A percentile compares a stretch with the other conserved stretches of the same genome.
Conservation (phyloP, 441 rosid species). For the Dalechampia spathulata region DNA sequence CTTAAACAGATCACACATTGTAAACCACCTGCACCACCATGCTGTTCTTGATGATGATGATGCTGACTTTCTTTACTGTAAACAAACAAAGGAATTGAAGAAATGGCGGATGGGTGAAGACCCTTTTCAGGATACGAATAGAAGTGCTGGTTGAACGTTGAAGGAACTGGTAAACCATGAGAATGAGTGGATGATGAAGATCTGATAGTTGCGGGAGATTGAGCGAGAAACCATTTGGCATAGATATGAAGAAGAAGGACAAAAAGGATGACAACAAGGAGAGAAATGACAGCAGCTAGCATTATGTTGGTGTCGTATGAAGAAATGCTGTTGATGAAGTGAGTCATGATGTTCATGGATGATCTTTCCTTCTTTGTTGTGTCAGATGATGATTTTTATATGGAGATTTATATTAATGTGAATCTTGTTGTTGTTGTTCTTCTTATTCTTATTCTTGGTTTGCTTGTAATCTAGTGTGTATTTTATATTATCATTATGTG, state of each 20-base stretch:
- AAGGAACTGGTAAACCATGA: conserved; percentile 21
- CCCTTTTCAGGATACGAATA: conserved; percentile 35
- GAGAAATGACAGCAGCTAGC: conserved; percentile 59
- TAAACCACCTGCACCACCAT: conserved; percentile 18
- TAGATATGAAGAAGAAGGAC: conserved; percentile 78
- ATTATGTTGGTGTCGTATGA: conserved; percentile 60
- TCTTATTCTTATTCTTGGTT: too few species aligned
- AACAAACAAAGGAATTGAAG: conserved; percentile 65
- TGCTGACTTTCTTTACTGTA: too few species aligned
- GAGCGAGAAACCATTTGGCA: conserved; percentile 62
- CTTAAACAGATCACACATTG: conserved; percentile 71
- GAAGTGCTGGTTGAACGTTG: conserved; percentile 28
- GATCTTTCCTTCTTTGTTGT: not conserved
- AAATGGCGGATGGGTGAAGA: conserved; percentile 45
- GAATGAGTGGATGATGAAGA: conserved; percentile 14
- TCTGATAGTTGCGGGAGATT: conserved; percentile 25
- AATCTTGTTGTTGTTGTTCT: too few species aligned
- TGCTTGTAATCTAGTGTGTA: too few species aligned
- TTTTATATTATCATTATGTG: too few species aligned
- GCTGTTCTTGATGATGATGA: conserved; percentile 10
- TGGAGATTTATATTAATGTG: too few species aligned
- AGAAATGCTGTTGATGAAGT: conserved; percentile 35
- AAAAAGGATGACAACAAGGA: conserved; percentile 67
- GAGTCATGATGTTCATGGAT: conserved; percentile 20
- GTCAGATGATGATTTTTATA: not conserved